Base-by-base conservation (phyloP, 495 filamentous ascomycete species). In the Talaromyces proteolyticus region DNA sequence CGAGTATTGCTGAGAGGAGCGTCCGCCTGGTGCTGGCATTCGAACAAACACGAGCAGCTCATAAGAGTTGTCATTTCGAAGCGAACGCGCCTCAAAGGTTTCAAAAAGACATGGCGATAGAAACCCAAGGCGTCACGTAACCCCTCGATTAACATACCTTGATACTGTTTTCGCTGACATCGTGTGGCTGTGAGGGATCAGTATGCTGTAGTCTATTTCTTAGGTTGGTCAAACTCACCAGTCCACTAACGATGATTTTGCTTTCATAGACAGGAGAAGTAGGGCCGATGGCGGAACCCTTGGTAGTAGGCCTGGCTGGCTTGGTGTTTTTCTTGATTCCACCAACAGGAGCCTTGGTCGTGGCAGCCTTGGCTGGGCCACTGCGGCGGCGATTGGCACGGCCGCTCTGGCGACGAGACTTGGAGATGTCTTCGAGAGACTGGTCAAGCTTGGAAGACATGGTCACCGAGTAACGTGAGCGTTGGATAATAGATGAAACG, bases 161-260 rank as follows among this genome's bases (percentile, higher is more conserved):
- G 76, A 98, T 91, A 82, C 89, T 87, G 68, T 64, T 72, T 76
- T 96, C 93, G 74, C 80, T 86, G 68, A 98, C 89, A 85, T 98
- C 93, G 73, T 80, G 77, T 64, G 93, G 93, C 90, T 97, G 55
- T 14, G 37, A 44, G 34, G 14, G 47, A 67, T 89, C 78, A 91
- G 83, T 50, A 25, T 20, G 36, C 51, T 26, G 23, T 17, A 5
- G 8, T 23, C 12, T 1, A 19, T 18, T 40, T 10, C 20, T 12
- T 50, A 2, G 29, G 19, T 34, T 48, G 38, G 11, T 53, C 54
- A n/a, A 54, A 72, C 91, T 75, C 84, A 96, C 92, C 78, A 98
- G 77, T 75, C 91, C 91, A 83, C 88, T 94, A 70, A 98, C 91
- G 68, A 95, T 85, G 74, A 97, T 93, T 73, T 96, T 97, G 78